A percentile compares a stretch with the other conserved stretches of the same genome.
Evolutionary conservation across 2,329 filamentous ascomycete species (phyloP).

Genomic region (Lasiodiplodia hormozganensis): DNA sequence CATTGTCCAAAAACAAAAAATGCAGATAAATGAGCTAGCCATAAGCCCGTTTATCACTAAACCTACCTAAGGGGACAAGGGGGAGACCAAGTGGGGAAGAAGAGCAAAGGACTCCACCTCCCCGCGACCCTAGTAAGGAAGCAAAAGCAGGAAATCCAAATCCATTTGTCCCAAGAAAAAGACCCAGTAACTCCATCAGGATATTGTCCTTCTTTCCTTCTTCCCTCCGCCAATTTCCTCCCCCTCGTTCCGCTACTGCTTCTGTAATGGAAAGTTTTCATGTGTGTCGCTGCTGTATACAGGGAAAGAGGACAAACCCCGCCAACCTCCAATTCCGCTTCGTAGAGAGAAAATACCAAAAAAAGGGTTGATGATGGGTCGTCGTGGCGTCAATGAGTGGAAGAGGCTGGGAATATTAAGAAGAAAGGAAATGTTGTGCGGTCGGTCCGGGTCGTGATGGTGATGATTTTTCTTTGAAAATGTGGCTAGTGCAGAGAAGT

Average conservation of each 20-base stretch:
- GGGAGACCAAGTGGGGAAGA: background rate
- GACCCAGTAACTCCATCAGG: background rate
- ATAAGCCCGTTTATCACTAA: background rate
- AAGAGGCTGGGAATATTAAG: background rate
- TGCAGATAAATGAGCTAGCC: background rate
- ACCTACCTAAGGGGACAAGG: background rate
- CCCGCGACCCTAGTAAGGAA: background rate
- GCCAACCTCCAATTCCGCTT: background rate
- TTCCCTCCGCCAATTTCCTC: background rate
- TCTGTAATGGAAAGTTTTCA: background rate
- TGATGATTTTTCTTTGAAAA: background rate
- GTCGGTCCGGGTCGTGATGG: background rate
- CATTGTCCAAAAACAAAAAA: background rate
- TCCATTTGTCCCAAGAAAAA: background rate
- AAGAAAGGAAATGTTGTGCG: background rate
- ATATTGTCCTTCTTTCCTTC: background rate
- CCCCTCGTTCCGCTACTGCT: background rate
- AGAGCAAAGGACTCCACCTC: background rate
- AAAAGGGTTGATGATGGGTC: background rate
- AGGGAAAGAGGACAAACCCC: background rate
- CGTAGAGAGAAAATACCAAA: background rate
- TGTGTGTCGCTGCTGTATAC: background rate
- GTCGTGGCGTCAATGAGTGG: background rate
- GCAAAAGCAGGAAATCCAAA: background rate
- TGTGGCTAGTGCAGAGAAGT: background rate